Base-by-base conservation (phyloP, 495 filamentous ascomycete genomes). In the Aspergillus nanangensis region DNA sequence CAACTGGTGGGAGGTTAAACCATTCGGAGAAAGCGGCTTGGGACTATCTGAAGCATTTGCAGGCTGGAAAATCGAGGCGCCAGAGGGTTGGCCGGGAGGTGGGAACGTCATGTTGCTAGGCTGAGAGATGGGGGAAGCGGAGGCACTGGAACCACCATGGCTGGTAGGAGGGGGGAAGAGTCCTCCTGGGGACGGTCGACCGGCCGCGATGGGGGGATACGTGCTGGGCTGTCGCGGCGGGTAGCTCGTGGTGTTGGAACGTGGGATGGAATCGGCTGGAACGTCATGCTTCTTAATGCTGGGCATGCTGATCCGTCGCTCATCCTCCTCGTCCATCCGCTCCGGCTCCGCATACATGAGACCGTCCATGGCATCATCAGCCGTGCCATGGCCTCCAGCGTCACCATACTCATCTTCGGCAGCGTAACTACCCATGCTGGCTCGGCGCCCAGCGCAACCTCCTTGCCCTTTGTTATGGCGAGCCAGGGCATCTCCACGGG, bases 381-480 rank as follows among this genome's bases (percentile, higher is more conserved):
- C 77, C n/a, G 69, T 75, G 5, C 41, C 55, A 15, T 52, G 45
- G 44, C 52, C 50, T 31, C 53, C 44, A 24, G 59, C 57, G 25
- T 84, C 86, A 1, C 75, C 77, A 38, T 78, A 79, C 39, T 90
- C 84, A 36, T 91, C 92, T 36, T 94, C 90, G 11, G 81, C 81
- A 4, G 77, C 83, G 60, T 90, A 93, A 61, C 89, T 84, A 19
- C 87, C 86, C 77, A 91, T 85, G 58, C 88, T 97, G 19, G 86
- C 79, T 46, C 93, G 73, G 37, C 93, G 79, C 35, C 93, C 93
- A 18, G 94, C 93, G 61, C 93, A 99, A 23, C 93, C 93, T 22
- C 92, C 93, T 52, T 92, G 88, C 17, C 94, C 93, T 65, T 97
- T 96, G 57, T 87, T 93, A 61, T 99, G 93, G 37, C 93, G 80